phyloP scores from a whole-genome alignment of 306 rosid species.

The Rubus idaeus region DNA sequence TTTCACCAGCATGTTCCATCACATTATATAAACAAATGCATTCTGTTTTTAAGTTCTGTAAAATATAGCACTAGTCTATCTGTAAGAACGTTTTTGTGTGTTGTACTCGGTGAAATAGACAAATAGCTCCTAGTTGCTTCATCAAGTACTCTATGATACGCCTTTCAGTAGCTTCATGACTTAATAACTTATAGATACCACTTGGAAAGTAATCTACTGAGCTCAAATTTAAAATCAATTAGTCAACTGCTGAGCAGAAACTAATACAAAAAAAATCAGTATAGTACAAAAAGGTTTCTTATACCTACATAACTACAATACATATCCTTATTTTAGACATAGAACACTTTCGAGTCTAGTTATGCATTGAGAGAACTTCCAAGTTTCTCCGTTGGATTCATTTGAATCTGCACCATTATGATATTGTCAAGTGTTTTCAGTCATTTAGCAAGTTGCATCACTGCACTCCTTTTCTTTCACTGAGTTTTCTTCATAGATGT shows the following conservation, averaged over 20 bases:
- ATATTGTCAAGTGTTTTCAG: background rate
- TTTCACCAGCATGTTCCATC: constrained; percentile 8
- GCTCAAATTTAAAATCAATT: background rate
- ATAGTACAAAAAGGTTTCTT: background rate
- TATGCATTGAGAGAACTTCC: background rate
- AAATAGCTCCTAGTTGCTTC: constrained; percentile 13
- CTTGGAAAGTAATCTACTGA: background rate
- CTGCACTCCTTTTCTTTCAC: background rate
- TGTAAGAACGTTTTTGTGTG: background rate
- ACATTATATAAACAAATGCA: background rate
- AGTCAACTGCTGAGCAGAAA: background rate
- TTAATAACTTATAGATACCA: background rate
- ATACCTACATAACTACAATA: background rate
- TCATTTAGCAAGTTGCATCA: constrained; percentile 1
- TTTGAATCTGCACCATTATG: background rate
- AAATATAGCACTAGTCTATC: background rate
- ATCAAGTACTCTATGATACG: background rate
- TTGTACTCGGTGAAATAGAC: background rate
- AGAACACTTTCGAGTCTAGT: background rate
- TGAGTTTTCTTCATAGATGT: background rate
- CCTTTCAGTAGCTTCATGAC: background rate
- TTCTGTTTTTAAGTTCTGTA: background rate
- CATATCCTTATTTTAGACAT: background rate
- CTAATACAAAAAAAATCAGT: background rate
- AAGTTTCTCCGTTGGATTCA: background rate